A percentile compares a stretch with the other conserved stretches of the same genome.
phyloP scores from a whole-genome alignment of 257 asterid genomes.

The Solanum neorickii region DNA sequence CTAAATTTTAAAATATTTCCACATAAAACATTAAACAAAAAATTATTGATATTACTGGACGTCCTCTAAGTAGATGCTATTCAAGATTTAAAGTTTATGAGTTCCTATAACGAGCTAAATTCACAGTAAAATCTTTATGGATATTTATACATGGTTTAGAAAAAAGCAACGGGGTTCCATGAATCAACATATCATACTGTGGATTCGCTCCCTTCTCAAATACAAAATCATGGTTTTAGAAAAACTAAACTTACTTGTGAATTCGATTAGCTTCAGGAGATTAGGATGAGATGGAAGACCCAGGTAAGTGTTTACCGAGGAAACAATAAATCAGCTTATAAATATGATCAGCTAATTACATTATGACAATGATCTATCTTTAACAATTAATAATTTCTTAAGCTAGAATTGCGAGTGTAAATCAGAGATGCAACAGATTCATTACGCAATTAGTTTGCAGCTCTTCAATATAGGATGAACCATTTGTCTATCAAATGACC shows the following conservation, averaged over 20 bases:
- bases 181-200: background rate
- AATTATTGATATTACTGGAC: background rate
- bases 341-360: background rate
- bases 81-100: background rate
- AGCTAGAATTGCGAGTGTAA: background rate
- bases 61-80: background rate
- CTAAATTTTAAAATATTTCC: slow-evolving; percentile 9
- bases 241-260: slow-evolving; percentile 20
- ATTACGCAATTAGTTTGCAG: background rate
- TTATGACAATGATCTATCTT: background rate
- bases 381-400: background rate
- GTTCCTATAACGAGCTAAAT: background rate
- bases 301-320: slow-evolving; percentile 7
- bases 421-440: background rate
- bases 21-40: slow-evolving; percentile 20
- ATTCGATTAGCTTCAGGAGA: slow-evolving; percentile 30
- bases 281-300: slow-evolving; percentile 26
- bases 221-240: background rate
- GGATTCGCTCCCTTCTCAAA: background rate
- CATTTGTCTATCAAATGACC: background rate
- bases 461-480: background rate
- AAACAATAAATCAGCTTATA: background rate
- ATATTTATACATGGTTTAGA: background rate
- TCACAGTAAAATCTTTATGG: background rate
- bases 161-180: background rate